Evolutionary conservation across 2,329 filamentous ascomycete species (phyloP).

Genomic region (Diaporthe nobilis): DNA sequence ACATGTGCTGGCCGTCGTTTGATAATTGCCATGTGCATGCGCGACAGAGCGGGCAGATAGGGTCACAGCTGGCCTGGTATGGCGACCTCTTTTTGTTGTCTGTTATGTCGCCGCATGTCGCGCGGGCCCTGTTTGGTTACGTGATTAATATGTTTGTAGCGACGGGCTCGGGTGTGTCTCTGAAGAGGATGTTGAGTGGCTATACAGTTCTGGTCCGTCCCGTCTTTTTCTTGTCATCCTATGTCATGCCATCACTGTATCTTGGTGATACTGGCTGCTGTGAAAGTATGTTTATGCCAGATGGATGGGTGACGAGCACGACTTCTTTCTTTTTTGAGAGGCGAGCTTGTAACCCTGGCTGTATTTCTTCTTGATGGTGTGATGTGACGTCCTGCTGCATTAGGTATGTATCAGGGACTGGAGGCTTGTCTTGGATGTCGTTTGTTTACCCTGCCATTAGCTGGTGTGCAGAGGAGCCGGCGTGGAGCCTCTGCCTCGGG

Average conservation of each 20-base stretch:
- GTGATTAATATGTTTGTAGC: constrained; percentile 35
- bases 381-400: constrained; percentile 28
- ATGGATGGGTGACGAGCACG: constrained; percentile 36
- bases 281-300: constrained; percentile 35
- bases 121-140: background rate
- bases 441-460: constrained; percentile 7
- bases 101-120: background rate
- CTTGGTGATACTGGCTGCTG: constrained; percentile 37
- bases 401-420: constrained; percentile 15
- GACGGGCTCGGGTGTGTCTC: constrained; percentile 19
- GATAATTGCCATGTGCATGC: constrained; percentile 25
- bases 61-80: constrained; percentile 11
- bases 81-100: constrained; percentile 13
- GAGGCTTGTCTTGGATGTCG: constrained; percentile 4
- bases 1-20: background rate
- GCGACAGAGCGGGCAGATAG: constrained; percentile 8
- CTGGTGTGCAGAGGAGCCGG: background rate
- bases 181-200: constrained; percentile 15
- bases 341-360: constrained; percentile 17
- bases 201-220: constrained; percentile 2
- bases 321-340: constrained; percentile 15
- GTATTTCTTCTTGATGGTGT: constrained; percentile 25
- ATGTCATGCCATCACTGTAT: constrained; percentile 34
- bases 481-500: constrained; percentile 17
- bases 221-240: constrained; percentile 22